Base-by-base conservation (phyloP, 2,329 filamentous ascomycete genomes). In the Fusarium sp. region DNA sequence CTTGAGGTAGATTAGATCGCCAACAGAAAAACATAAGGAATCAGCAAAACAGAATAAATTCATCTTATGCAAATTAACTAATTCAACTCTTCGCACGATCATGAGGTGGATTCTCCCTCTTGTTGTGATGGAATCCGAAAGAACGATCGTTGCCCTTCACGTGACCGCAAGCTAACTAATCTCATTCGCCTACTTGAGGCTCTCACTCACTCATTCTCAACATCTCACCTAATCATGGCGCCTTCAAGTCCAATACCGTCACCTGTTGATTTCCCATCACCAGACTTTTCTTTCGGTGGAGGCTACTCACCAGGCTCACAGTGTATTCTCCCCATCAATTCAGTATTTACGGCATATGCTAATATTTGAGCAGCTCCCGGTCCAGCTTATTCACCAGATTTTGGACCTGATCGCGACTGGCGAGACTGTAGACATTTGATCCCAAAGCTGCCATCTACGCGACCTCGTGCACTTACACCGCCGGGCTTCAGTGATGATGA, bases 11-110 rank as follows among this genome's bases (percentile, higher is more conserved):
- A 10, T 42, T 15, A 12, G 12, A 42, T n/a, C 21, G 1, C 21
- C 40, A 44, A 25, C 18, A 21, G 25, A 30, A 16, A 16, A 30
- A 16, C 2, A 21, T 10, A 10, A 7, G 16, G 21, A 13, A 46
- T 5, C 6, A 6, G 12, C 19, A 40, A 3, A 40, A 35, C 15
- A 35, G 15, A 35, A 4, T 18, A 44, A 18, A 5, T 3, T 12
- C 2, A 18, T 44, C 15, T 11, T 18, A 10, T 11, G 9, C 0
- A 4, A 25, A 18, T 19, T 13, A 19, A 5, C 2, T 2, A 12
- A 2, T 44, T 25, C 16, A 11, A 5, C 18, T 25, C 16, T 13
- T 4, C 3, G 7, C 16, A 21, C 13, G 4, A 21, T 9, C 4
- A 38, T 21, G 6, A 15, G 9, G 25, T 13, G 4, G 25, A 30